Percentiles rank a stretch among this genome's conserved stretches.
Evolutionary conservation across 352 stramenopile genomes (phyloP).

Genomic region (Pythium coloratum): DNA sequence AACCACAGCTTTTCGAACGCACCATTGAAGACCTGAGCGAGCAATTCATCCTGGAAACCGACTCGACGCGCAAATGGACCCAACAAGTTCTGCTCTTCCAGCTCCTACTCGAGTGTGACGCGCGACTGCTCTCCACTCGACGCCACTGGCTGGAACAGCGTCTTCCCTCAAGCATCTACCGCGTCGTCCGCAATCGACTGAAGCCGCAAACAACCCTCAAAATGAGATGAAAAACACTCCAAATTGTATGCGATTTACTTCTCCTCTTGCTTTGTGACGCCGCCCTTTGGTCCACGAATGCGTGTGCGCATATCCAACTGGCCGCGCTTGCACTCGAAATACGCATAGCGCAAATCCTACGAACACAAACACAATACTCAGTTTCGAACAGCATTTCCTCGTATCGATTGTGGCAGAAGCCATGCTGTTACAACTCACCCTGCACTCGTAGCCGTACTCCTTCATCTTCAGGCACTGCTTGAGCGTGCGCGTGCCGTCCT

Average conservation of each 20-base stretch:
- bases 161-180: slow-evolving; percentile 2
- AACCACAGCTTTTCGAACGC: slow-evolving; percentile 25
- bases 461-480: slow-evolving; percentile 77
- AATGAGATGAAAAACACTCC: background rate
- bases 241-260: slow-evolving; percentile 14
- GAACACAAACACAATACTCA: background rate
- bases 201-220: background rate
- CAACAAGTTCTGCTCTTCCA: slow-evolving; percentile 39
- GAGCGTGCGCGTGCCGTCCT: slow-evolving; percentile 63
- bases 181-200: background rate
- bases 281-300: slow-evolving; percentile 77
- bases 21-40: slow-evolving; percentile 31
- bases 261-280: slow-evolving; percentile 48
- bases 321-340: slow-evolving; percentile 86
- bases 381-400: too few species aligned
- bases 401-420: too few species aligned
- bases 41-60: slow-evolving; percentile 25
- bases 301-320: slow-evolving; percentile 85
- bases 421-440: slow-evolving; percentile 31
- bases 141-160: background rate
- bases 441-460: slow-evolving; percentile 70
- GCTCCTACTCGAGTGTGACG: slow-evolving; percentile 48
- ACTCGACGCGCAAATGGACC: slow-evolving; percentile 32
- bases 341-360: slow-evolving; percentile 73
- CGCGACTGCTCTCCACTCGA: slow-evolving; percentile 17